Conservation (phyloP, 257 asterid species). For the Leptodermis oblonga region DNA sequence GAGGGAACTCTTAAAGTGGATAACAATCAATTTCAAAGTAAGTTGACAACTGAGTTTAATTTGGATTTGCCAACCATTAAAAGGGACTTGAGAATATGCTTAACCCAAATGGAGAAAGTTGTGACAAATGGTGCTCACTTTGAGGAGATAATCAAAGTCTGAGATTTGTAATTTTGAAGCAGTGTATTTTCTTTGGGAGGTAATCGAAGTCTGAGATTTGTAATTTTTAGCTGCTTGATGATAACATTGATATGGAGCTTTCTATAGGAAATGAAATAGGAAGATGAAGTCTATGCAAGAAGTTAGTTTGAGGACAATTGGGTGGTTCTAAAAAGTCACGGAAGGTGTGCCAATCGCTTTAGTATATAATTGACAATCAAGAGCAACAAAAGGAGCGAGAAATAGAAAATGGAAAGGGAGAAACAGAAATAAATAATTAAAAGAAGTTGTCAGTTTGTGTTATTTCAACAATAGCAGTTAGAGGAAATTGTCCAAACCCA, state of each 20-base stretch:
- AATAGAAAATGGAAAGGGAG: background rate
- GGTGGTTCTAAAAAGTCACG: background rate
- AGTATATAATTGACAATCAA: background rate
- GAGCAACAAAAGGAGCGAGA: background rate
- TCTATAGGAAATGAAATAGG: background rate
- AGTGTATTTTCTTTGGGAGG: background rate
- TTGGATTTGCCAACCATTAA: too few relatives aligned
- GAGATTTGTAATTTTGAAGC: background rate
- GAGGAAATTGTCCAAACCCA: background rate
- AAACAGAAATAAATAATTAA: background rate
- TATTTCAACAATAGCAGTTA: background rate
- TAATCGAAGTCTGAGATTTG: too few relatives aligned
- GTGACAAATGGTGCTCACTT: background rate
- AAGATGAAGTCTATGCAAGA: background rate
- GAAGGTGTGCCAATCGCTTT: background rate
- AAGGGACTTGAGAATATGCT: too few relatives aligned
- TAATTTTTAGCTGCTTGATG: background rate
- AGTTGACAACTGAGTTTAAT: too few relatives aligned
- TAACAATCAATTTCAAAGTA: too few relatives aligned
- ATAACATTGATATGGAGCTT: background rate
- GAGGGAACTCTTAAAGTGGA: too few relatives aligned
- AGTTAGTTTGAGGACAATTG: background rate
- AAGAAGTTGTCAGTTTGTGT: background rate
- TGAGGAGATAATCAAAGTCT: background rate
- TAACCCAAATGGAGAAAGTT: background rate